Conservation (phyloP, 73 alveolate species). For the Paramecium octaurelia region DNA sequence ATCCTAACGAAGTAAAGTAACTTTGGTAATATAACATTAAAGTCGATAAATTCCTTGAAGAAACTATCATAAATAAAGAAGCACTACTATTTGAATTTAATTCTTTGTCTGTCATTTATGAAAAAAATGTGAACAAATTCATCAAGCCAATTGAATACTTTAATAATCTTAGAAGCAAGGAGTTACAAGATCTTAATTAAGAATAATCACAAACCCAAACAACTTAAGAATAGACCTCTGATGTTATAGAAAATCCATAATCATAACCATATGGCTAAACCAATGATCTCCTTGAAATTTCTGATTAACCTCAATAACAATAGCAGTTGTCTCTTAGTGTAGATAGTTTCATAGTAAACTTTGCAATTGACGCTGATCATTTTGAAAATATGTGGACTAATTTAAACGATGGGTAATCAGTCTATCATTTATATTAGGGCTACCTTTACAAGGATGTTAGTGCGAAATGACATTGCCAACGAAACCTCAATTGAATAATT, state of each 20-base stretch:
- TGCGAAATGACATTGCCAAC: constrained; percentile 20
- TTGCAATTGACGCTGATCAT: constrained; percentile 26
- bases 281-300: constrained; percentile 23
- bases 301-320: neutral
- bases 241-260: neutral
- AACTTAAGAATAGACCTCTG: neutral
- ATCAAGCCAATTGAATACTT: constrained; percentile 50
- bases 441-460: constrained; percentile 26
- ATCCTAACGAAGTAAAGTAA: constrained; percentile 39
- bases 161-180: constrained; percentile 43
- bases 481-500: constrained; percentile 37
- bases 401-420: constrained; percentile 56
- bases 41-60: constrained; percentile 59
- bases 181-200: constrained; percentile 7
- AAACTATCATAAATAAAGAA: constrained; percentile 39
- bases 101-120: constrained; percentile 46
- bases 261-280: neutral
- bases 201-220: neutral
- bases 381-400: constrained; percentile 54
- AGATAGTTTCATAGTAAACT: constrained; percentile 22
- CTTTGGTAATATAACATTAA: constrained; percentile 17
- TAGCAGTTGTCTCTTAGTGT: neutral
- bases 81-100: constrained; percentile 52
- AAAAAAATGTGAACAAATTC: constrained; percentile 44
- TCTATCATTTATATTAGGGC: constrained; percentile 33